Evolutionary conservation across 2,329 filamentous ascomycete genomes (phyloP).

Genomic region (Neurospora sp.): DNA sequence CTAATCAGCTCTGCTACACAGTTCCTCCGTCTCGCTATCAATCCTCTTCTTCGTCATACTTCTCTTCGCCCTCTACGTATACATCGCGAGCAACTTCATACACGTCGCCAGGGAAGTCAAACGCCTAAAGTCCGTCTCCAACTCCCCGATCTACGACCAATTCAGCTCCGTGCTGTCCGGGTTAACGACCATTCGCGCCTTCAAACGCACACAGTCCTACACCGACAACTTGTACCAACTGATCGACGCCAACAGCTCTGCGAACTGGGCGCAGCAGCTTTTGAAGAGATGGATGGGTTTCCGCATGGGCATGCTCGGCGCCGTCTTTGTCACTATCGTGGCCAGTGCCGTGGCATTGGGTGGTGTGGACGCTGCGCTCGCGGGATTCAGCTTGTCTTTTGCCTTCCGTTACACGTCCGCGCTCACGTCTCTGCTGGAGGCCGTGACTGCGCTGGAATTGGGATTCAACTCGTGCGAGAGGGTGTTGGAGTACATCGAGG

Average conservation of each 20-base stretch:
- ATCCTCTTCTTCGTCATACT: conserved; percentile 26
- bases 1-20: conserved; percentile 4
- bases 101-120: conserved; percentile 29
- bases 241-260: conserved; percentile 24
- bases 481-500: conserved; percentile 32
- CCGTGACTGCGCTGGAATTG: conserved; percentile 28
- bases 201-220: conserved; percentile 26
- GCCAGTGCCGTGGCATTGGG: conserved; percentile 26
- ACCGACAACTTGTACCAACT: conserved; percentile 24
- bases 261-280: conserved; percentile 23
- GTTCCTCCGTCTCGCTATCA: conserved; percentile 24
- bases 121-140: conserved; percentile 30
- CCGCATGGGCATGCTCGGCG: conserved; percentile 29
- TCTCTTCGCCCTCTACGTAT: conserved; percentile 24
- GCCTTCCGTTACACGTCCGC: conserved; percentile 27
- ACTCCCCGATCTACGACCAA: conserved; percentile 32
- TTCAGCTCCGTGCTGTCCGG: conserved; percentile 30
- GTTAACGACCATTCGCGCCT: conserved; percentile 31
- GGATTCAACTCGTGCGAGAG: conserved; percentile 33
- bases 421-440: conserved; percentile 25
- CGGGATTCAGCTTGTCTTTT: conserved; percentile 31
- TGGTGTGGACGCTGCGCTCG: conserved; percentile 27
- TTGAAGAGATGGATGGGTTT: conserved; percentile 28
- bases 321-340: conserved; percentile 27
- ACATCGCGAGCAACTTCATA: conserved; percentile 27